phyloP scores from a whole-genome alignment of 2,329 filamentous ascomycete genomes.

The Aspergillus tubingensis region DNA sequence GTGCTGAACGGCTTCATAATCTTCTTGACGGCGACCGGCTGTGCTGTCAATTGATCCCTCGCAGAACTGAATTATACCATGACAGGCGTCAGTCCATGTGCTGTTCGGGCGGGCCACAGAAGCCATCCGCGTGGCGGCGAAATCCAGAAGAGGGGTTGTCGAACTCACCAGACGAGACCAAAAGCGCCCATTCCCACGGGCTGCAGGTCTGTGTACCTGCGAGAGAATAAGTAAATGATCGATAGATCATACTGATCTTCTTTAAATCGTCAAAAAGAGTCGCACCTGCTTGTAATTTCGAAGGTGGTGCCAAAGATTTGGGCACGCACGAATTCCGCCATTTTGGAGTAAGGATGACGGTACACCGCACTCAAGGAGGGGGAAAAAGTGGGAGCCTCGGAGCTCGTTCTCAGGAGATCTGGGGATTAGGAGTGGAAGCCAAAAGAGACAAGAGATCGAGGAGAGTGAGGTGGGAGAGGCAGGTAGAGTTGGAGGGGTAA shows the following conservation, averaged over 20 bases:
- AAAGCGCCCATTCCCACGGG: conserved; percentile 99
- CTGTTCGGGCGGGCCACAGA: not conserved
- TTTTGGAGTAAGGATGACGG: conserved; percentile 52
- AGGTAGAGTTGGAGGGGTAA: not conserved
- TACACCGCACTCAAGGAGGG: conserved; percentile 17
- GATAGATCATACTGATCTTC: not conserved
- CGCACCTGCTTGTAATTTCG: conserved; percentile 96
- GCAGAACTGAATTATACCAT: conserved; percentile 68
- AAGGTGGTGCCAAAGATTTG: conserved; percentile 99
- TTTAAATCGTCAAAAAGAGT: not conserved
- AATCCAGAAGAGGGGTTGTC: conserved; percentile 16
- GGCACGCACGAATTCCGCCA: conserved; percentile 99
- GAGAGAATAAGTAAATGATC: conserved; percentile 26
- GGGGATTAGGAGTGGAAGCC: conserved; percentile 13
- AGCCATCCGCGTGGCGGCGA: conserved; percentile 11
- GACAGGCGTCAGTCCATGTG: conserved; percentile 17
- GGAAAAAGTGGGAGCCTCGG: conserved; percentile 1
- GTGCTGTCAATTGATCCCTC: conserved; percentile 93
- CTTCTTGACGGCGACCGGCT: conserved; percentile 98
- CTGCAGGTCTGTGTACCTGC: conserved; percentile 94
- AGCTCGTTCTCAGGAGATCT: not conserved
- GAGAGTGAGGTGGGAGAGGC: conserved; percentile 13
- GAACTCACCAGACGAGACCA: conserved; percentile 86
- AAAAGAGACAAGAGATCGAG: not conserved
- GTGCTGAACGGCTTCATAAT: conserved; percentile 99